These are phyloP conservation scores for Trichoderma afroharzianum DNA, from an alignment of 2,329 filamentous ascomycete species.

Conservation along the genomic window DNA sequence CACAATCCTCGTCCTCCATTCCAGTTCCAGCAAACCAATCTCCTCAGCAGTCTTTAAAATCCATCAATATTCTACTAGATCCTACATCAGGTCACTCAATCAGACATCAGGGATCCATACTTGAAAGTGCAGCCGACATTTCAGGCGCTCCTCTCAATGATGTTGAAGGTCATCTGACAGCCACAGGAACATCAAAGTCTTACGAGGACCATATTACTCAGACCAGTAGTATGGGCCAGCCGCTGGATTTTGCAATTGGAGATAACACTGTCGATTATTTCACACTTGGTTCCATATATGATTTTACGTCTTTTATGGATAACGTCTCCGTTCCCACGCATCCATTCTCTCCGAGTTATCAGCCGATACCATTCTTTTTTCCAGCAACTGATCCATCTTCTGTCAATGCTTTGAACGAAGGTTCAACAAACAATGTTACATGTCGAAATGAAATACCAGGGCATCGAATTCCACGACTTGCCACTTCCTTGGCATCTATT, in stretches of 20 bases:
- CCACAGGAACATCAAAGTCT: not conserved
- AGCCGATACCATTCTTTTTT: not conserved
- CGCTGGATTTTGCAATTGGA: not conserved
- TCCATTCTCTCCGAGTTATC: not conserved
- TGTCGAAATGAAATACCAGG: not conserved
- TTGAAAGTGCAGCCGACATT: not conserved
- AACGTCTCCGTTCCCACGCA: not conserved
- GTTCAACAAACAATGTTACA: not conserved
- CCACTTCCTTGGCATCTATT: not conserved
- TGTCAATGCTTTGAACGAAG: not conserved
- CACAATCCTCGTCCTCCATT: not conserved
- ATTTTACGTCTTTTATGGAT: constrained; percentile 1
- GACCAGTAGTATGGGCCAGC: not conserved
- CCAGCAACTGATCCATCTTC: not conserved
- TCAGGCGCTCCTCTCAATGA: not conserved
- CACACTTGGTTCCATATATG: not conserved
- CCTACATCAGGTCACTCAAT: not conserved
- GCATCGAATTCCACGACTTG: not conserved
- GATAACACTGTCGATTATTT: not conserved
- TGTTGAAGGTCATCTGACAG: not conserved
- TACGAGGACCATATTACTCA: not conserved
- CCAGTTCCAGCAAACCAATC: not conserved
- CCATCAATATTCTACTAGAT: not conserved
- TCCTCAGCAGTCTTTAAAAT: not conserved
- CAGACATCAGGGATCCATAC: not conserved